These are phyloP conservation scores for Amyloporia xantha DNA, from an alignment of 768 basidiomycete species.

Conservation along the genomic window DNA sequence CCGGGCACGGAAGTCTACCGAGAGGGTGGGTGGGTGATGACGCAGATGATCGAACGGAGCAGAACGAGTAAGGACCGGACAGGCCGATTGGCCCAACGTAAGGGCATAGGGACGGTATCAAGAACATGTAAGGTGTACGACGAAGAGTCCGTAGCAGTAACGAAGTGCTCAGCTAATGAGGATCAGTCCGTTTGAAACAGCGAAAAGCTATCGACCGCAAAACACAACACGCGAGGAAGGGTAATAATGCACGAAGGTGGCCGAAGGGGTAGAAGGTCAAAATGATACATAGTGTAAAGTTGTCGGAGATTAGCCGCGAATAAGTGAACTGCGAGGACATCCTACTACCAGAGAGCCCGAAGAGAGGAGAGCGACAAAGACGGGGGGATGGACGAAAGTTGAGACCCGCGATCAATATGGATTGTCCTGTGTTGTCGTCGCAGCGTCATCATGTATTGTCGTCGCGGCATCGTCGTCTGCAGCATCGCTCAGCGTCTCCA, in stretches of 20 bases:
- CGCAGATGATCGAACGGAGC: constrained; percentile 1
- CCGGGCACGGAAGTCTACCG: not conserved
- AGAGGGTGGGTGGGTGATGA: not conserved
- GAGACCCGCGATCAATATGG: constrained; percentile 22
- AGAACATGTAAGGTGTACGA: constrained; percentile 2
- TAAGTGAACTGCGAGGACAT: constrained; percentile 5
- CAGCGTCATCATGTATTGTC: constrained; percentile 30
- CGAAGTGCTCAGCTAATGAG: constrained; percentile 1
- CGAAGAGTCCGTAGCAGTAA: constrained; percentile 7
- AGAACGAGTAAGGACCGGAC: constrained; percentile 5
- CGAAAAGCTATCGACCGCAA: constrained; percentile 2
- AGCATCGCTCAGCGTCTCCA: constrained; percentile 60
- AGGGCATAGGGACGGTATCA: constrained; percentile 4
- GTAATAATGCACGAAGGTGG: constrained; percentile 9
- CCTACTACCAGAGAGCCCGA: constrained; percentile 1
- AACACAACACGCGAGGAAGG: constrained; percentile 3
- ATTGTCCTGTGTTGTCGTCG: constrained; percentile 34
- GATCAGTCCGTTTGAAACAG: constrained; percentile 3
- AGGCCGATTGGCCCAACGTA: constrained; percentile 4
- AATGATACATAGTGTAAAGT: constrained; percentile 5
- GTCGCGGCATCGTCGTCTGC: constrained; percentile 22
- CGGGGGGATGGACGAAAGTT: constrained; percentile 2
- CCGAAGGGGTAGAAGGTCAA: constrained; percentile 1
- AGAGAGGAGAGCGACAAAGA: not conserved
- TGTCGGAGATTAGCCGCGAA: not conserved